phyloP scores from a whole-genome alignment of 768 basidiomycete species.

The Rickenella mellea region DNA sequence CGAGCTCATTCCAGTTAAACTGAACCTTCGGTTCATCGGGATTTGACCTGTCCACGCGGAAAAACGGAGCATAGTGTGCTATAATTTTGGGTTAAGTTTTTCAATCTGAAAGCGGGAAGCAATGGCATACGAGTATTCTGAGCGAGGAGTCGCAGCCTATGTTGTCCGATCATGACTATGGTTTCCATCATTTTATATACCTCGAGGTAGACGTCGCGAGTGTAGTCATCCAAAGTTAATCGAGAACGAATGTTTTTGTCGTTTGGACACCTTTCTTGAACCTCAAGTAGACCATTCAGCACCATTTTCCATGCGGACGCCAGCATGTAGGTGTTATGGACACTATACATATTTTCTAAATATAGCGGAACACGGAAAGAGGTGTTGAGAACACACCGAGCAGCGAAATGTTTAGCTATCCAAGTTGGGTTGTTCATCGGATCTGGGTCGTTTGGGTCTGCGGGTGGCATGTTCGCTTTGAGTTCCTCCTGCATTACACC shows the following conservation, averaged over 20 bases:
- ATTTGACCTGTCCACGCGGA: too few relatives aligned
- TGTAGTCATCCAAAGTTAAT: slow-evolving; percentile 37
- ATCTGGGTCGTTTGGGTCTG: slow-evolving; percentile 9
- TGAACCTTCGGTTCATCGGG: slow-evolving; percentile 45
- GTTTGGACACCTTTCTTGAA: slow-evolving; percentile 44
- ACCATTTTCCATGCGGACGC: slow-evolving; percentile 79
- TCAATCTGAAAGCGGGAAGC: slow-evolving; percentile 4
- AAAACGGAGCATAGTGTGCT: slow-evolving; percentile 56
- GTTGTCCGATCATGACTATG: slow-evolving; percentile 53
- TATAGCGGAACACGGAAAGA: slow-evolving; percentile 1
- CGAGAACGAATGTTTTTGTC: slow-evolving; percentile 43
- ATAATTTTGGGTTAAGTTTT: slow-evolving; percentile 1
- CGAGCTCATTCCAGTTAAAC: slow-evolving; percentile 58
- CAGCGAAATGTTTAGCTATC: slow-evolving; percentile 33
- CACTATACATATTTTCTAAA: slow-evolving; percentile 28
- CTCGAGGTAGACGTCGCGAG: slow-evolving; percentile 53
- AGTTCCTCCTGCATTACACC: slow-evolving; percentile 49
- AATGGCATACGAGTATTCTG: slow-evolving; percentile 53
- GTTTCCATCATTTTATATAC: slow-evolving; percentile 54
- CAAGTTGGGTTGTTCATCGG: slow-evolving; percentile 30
- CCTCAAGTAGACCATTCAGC: slow-evolving; percentile 42
- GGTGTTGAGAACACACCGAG: background rate
- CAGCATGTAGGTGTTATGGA: slow-evolving; percentile 76
- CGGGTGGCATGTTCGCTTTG: slow-evolving; percentile 33
- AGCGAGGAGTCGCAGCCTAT: slow-evolving; percentile 58